Evolutionary conservation across 2,329 filamentous ascomycete species (phyloP).

Genomic region (Fusarium paranaense): DNA sequence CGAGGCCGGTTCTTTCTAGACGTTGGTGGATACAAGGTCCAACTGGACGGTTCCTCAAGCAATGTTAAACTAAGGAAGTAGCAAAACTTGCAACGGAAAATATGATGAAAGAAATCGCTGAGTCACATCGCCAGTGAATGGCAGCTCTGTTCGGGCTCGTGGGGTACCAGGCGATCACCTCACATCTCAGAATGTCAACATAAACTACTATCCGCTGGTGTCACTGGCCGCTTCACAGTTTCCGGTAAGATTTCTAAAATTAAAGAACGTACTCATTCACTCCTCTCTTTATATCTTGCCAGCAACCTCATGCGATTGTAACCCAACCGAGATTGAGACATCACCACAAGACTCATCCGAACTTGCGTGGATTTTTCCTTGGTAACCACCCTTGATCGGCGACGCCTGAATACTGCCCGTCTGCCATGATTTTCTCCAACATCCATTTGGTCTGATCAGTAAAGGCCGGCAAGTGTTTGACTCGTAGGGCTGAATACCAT

Average conservation of each 20-base stretch:
- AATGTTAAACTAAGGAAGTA: no score
- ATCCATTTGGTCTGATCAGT: background rate
- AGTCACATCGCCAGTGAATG: background rate
- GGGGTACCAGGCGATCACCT: no score
- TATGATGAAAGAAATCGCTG: background rate
- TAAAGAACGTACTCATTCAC: background rate
- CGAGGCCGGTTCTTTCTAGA: no score
- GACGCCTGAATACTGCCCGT: no score
- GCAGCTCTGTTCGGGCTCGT: background rate
- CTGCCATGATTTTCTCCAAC: background rate
- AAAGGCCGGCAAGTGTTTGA: background rate
- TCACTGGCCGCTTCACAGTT: background rate
- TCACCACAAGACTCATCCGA: background rate
- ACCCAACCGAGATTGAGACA: background rate
- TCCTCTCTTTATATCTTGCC: background rate
- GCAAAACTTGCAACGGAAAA: background rate
- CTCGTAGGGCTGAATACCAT: background rate
- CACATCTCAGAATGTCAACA: background rate
- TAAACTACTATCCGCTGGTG: background rate
- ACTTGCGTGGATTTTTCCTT: background rate
- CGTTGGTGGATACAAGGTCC: no score
- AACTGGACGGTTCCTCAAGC: no score
- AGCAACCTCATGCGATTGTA: background rate
- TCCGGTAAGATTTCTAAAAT: background rate
- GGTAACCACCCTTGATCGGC: background rate